Conservation (phyloP, 352 stramenopile species). For the Globisporangium cystogenes region DNA sequence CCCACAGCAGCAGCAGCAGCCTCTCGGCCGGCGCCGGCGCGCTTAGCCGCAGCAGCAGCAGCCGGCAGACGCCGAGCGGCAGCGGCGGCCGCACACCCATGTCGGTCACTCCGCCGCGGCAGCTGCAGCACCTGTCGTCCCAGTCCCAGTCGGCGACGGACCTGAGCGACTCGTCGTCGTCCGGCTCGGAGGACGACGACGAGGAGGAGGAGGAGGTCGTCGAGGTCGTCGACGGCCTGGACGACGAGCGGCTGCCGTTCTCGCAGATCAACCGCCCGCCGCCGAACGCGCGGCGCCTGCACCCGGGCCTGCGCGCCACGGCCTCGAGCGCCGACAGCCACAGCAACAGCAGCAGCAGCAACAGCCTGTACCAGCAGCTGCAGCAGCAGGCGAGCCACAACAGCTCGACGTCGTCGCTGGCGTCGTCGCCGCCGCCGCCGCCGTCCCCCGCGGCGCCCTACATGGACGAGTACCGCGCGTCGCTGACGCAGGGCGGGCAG, state of each 20-base stretch:
- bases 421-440: neutral
- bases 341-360: constrained; percentile 9
- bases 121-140: neutral
- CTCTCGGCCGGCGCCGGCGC: neutral
- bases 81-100: neutral
- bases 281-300: neutral
- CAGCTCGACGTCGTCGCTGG: constrained; percentile 1
- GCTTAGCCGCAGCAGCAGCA: constrained; percentile 13
- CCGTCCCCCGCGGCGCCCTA: constrained; percentile 15
- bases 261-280: constrained; percentile 2
- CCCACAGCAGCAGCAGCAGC: constrained; percentile 12
- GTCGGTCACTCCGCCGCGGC: constrained; percentile 1
- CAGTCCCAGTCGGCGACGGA: constrained; percentile 1
- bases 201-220: constrained; percentile 13
- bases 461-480: constrained; percentile 40
- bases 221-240: constrained; percentile 10
- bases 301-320: neutral
- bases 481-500: constrained; percentile 34
- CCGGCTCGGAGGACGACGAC: constrained; percentile 22
- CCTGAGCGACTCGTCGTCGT: constrained; percentile 36
- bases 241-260: constrained; percentile 7
- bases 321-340: constrained; percentile 1
- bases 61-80: constrained; percentile 2
- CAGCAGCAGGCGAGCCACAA: constrained; percentile 5
- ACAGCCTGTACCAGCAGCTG: neutral